A percentile compares a stretch with the other conserved stretches of the same genome.
Evolutionary conservation across 2,329 filamentous ascomycete genomes (phyloP).

Genomic region (Phaeoacremonium minimum): DNA sequence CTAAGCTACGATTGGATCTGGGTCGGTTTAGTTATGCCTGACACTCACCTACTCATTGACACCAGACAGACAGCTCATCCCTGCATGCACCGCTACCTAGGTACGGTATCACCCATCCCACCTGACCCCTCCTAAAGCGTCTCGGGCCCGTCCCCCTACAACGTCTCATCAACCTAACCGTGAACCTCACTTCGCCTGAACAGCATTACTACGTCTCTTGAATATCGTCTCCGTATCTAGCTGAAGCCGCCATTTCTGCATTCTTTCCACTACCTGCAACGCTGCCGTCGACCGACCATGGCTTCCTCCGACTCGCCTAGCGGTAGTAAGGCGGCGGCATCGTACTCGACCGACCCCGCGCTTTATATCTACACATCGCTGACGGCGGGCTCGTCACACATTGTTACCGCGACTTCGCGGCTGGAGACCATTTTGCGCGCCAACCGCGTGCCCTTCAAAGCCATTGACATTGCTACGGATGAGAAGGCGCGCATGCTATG

Average conservation of each 20-base stretch:
- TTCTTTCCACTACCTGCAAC: not conserved
- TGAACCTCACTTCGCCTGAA: too few species aligned
- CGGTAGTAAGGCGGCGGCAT: conserved; percentile 2
- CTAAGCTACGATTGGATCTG: too few species aligned
- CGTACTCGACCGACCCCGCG: conserved; percentile 57
- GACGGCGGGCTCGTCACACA: conserved; percentile 91
- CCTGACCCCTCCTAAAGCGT: too few species aligned
- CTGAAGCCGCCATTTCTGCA: not conserved
- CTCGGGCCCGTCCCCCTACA: too few species aligned
- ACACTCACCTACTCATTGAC: too few species aligned
- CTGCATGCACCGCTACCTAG: too few species aligned
- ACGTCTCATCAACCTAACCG: too few species aligned
- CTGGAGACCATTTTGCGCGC: conserved; percentile 95
- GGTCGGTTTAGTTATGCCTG: too few species aligned
- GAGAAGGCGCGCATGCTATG: conserved; percentile 85
- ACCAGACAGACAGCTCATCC: too few species aligned
- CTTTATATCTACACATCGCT: conserved; percentile 96
- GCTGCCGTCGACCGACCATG: not conserved
- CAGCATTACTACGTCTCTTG: too few species aligned
- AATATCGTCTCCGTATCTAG: not conserved
- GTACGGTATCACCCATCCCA: too few species aligned
- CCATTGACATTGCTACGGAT: conserved; percentile 86
- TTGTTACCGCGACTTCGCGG: conserved; percentile 91
- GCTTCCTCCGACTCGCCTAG: conserved; percentile 5
- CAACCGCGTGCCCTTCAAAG: conserved; percentile 91